Percentiles rank a stretch among this genome's conserved stretches.
Evolutionary conservation across 768 basidiomycete genomes (phyloP).

Genomic region (Arthromyces matolae): DNA sequence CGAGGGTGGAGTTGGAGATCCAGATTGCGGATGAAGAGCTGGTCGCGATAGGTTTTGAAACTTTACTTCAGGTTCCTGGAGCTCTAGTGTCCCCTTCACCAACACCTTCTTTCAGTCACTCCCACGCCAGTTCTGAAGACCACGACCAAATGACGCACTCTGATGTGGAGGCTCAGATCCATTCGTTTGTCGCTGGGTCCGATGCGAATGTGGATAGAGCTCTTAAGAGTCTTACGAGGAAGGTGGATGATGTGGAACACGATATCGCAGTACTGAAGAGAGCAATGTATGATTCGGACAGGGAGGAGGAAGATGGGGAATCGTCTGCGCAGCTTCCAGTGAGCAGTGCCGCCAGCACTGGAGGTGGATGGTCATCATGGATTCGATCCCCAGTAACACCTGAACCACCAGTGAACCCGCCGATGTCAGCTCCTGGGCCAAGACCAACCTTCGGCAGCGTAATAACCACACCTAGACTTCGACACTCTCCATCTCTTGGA

Average conservation of each 20-base stretch:
- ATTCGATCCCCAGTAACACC: conserved; percentile 42
- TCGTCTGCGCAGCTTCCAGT: no score
- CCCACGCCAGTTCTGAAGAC: conserved; percentile 1
- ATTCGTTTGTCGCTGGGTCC: conserved; percentile 52
- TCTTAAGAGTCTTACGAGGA: conserved; percentile 44
- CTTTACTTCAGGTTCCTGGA: conserved; percentile 58
- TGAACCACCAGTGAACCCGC: conserved; percentile 31
- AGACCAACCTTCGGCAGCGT: conserved; percentile 67
- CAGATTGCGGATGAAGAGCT: conserved; percentile 69
- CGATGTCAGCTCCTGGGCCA: conserved; percentile 23
- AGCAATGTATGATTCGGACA: conserved; percentile 41
- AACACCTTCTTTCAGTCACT: background rate
- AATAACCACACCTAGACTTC: conserved; percentile 60
- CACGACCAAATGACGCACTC: conserved; percentile 23
- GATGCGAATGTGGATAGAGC: conserved; percentile 47
- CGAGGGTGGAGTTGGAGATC: conserved; percentile 81
- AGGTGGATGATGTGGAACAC: conserved; percentile 70
- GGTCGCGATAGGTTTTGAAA: conserved; percentile 61
- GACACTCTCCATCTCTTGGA: conserved; percentile 44
- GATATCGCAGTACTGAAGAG: conserved; percentile 71
- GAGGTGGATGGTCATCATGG: conserved; percentile 55
- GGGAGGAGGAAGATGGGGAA: no score
- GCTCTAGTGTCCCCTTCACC: no score
- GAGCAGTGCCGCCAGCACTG: no score
- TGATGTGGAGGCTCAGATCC: conserved; percentile 48